Evolutionary conservation across 225 moss, liverwort and hornwort genomes (phyloP), one percentile per base, ranked within the genome.

Genomic region (Sphagnum contortum): DNA sequence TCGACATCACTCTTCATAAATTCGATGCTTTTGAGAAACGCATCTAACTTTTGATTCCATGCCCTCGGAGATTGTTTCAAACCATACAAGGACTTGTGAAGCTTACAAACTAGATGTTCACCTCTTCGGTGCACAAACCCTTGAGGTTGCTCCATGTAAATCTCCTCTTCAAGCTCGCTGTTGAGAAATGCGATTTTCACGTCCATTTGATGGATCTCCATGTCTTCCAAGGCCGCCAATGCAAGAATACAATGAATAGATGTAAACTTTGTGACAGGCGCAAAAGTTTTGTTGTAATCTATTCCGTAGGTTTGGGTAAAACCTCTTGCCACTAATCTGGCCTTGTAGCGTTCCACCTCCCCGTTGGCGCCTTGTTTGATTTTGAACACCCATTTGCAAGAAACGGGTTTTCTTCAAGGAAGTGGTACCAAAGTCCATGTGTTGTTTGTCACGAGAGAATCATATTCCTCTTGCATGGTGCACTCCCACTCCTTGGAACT

Each of bases 401-500:
- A 13, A 44, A 64, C 12, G 6, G 45, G 11, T 46, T 64, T 64
- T 13, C 63, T 13, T 0, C 63, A 2, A 1, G 63, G 63, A 4
- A 64, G 12, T 29, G 13, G 63, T 4, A 29, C 29, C 29, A 29
- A 29, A 29, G 29, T 29, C 29, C 29, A 29, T 29, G 29, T 29
- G 29, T 29, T 11, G 6, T 64, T 45, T 13, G 63, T 46, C 44
- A 64, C 3, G 4, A 64, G 45, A 10, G 63, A 64, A 4, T 45
- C 46, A 48, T 64, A 64, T 12, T 64, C 29, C 29, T 29, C 29
- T 29, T 1, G 29, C 29, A 29, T 29, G 0, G 29, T 1, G 1
- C 29, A 29, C 63, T 64, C 63, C 63, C 63, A 64, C 63, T 64
- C 12, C 5, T 12, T 64, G 11, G 63, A 13, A 64, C 3, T 46